These are phyloP conservation scores for Blastobotrys muscicola DNA, from an alignment of 805 yeast species.

Conservation along the genomic window DNA sequence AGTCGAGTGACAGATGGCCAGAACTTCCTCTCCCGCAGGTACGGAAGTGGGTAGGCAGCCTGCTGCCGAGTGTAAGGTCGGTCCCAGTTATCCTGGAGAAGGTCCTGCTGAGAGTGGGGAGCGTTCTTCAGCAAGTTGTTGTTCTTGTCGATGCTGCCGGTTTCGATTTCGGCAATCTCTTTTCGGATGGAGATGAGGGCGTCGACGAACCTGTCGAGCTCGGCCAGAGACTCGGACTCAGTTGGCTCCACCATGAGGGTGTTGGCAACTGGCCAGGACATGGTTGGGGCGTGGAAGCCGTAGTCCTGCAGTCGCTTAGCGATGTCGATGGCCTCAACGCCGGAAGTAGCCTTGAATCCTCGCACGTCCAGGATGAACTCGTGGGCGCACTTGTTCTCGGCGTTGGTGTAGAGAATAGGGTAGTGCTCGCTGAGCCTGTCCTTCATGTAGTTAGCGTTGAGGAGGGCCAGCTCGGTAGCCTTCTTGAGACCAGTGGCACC, in stretches of 20 bases:
- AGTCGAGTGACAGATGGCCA: conserved; percentile 95
- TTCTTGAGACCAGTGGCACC: conserved; percentile 78
- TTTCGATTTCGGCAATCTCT: conserved; percentile 68
- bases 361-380: conserved; percentile 91
- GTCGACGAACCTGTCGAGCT: conserved; percentile 83
- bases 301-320: conserved; percentile 97
- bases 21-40: conserved; percentile 63
- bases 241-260: conserved; percentile 98
- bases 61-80: conserved; percentile 88
- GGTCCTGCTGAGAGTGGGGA: conserved; percentile 82
- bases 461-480: conserved; percentile 82
- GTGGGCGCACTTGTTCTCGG: conserved; percentile 79
- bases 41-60: conserved; percentile 88
- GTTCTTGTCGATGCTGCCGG: conserved; percentile 45
- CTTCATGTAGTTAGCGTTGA: conserved; percentile 96
- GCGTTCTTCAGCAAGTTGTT: conserved; percentile 67
- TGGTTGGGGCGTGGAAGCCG: conserved; percentile 97
- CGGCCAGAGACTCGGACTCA: conserved; percentile 82
- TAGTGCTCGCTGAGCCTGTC: conserved; percentile 59
- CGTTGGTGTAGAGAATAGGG: conserved; percentile 62
- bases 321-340: conserved; percentile 90
- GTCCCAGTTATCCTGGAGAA: conserved; percentile 65
- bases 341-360: conserved; percentile 59
- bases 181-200: conserved; percentile 72
- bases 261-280: conserved; percentile 98